These are phyloP conservation scores for Pneumocystis murina DNA, from an alignment of 1,139 yeast genomes.

Conservation along the genomic window DNA sequence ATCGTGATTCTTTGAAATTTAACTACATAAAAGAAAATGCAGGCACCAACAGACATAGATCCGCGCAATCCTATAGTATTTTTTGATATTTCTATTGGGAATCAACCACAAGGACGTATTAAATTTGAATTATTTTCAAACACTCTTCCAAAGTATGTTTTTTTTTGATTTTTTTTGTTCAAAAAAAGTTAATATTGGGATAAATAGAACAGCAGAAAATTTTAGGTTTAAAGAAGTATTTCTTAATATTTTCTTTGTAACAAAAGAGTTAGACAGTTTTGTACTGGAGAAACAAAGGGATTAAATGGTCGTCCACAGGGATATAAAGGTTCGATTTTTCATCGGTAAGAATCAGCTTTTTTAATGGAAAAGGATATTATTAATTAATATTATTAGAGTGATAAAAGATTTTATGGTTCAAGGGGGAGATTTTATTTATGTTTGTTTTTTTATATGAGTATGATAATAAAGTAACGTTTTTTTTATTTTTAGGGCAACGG, in stretches of 20 bases:
- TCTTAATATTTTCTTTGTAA: background rate
- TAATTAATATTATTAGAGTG: constrained; percentile 85
- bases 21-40: background rate
- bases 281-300: constrained; percentile 37
- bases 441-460: background rate
- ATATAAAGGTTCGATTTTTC: constrained; percentile 25
- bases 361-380: constrained; percentile 50
- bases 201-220: constrained; percentile 32
- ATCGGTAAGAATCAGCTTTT: background rate
- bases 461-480: background rate
- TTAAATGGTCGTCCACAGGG: constrained; percentile 26
- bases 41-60: background rate
- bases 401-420: constrained; percentile 80
- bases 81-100: constrained; percentile 14
- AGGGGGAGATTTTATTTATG: constrained; percentile 88
- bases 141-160: constrained; percentile 29
- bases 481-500: constrained; percentile 28
- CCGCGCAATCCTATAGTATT: constrained; percentile 2
- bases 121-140: constrained; percentile 33
- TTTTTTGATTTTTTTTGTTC: constrained; percentile 19
- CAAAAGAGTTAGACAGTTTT: constrained; percentile 26
- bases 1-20: background rate
- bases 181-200: background rate
- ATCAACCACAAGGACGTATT: constrained; percentile 28
- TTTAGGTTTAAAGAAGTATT: constrained; percentile 23